Conservation (phyloP, 225 moss, liverwort and hornwort species). For the Bryum argenteum region DNA sequence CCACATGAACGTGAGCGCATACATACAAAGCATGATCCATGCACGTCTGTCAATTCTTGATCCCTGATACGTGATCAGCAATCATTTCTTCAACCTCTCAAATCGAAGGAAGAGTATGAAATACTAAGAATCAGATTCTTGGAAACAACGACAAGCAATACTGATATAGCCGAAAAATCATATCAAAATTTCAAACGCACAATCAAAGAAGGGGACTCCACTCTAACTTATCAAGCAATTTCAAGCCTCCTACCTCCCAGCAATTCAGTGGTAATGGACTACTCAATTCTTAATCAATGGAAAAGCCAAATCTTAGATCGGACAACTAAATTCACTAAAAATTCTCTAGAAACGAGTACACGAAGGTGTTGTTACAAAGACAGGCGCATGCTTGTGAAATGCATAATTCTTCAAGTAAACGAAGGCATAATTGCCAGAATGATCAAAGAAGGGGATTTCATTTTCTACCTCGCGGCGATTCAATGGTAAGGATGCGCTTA, state of each 20-base stretch:
- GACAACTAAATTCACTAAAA: neutral
- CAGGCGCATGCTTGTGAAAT: neutral
- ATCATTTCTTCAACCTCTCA: neutral
- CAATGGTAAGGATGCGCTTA: too few relatives aligned
- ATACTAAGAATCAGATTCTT: constrained; percentile 7
- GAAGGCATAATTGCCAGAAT: too few relatives aligned
- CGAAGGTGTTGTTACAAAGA: neutral
- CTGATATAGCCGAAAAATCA: neutral
- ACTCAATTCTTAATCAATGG: neutral
- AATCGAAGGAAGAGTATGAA: neutral
- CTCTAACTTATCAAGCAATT: neutral
- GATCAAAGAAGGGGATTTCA: too few relatives aligned
- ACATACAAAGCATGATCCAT: neutral
- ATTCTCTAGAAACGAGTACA: neutral
- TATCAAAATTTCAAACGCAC: neutral
- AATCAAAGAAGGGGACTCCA: neutral
- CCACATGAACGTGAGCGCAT: constrained; percentile 20
- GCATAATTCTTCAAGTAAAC: too few relatives aligned
- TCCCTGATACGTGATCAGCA: neutral
- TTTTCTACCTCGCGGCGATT: too few relatives aligned
- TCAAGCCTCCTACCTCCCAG: constrained; percentile 1
- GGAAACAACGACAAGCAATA: neutral
- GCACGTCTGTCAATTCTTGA: neutral
- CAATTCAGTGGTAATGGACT: constrained; percentile 7
- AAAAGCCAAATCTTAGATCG: constrained; percentile 3